Conservation (phyloP, 345 rosid genomes). For the Trapa incisa region DNA sequence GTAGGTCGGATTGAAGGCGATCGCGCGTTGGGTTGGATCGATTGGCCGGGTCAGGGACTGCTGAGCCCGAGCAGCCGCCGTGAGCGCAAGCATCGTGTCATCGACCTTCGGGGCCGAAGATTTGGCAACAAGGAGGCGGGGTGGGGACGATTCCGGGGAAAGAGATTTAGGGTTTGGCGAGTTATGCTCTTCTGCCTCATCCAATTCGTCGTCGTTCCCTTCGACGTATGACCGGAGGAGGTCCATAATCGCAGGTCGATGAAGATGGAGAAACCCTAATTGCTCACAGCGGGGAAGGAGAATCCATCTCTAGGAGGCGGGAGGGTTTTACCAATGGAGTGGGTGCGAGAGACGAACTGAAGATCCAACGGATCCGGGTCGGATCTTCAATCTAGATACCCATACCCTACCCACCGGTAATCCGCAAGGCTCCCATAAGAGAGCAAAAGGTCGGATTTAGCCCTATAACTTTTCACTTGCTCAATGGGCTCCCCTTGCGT, state of each 20-base stretch:
- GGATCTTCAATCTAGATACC: too few relatives aligned
- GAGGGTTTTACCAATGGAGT: neutral
- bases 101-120: constrained; percentile 91
- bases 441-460: too few relatives aligned
- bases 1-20: constrained; percentile 65
- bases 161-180: constrained; percentile 17
- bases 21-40: constrained; percentile 65
- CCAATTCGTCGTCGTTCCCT: constrained; percentile 24
- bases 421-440: too few relatives aligned
- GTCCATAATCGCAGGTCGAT: constrained; percentile 26
- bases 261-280: constrained; percentile 6
- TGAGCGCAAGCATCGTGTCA: constrained; percentile 74
- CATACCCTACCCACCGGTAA: too few relatives aligned
- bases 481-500: too few relatives aligned
- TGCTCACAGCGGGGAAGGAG: neutral
- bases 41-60: constrained; percentile 52
- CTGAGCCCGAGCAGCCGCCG: constrained; percentile 53
- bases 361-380: too few relatives aligned
- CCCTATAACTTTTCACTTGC: too few relatives aligned
- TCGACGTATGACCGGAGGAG: constrained; percentile 32
- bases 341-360: neutral
- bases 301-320: neutral
- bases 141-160: constrained; percentile 73
- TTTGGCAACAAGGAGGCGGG: constrained; percentile 54
- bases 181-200: neutral